Base-by-base conservation (phyloP, 2,329 filamentous ascomycete species). In the Trichophyton equinum region DNA sequence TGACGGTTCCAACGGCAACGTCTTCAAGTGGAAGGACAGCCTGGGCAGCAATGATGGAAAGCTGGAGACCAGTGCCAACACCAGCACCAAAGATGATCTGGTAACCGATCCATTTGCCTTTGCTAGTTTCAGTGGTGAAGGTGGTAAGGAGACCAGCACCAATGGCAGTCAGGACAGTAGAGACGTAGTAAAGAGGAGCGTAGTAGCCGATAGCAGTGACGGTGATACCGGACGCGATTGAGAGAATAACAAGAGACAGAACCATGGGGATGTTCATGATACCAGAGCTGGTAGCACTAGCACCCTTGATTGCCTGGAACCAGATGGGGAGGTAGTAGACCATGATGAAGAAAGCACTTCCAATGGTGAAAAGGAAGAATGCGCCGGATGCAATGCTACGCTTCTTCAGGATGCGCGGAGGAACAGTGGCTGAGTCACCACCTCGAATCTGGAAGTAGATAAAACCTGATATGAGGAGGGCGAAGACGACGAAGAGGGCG, bases 301-400 rank as follows among this genome's bases (percentile, higher is more conserved):
- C 72, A 15, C 71, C 69, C 66, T 77, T 76, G 60, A 74, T 72
- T 36, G 74, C 73, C 65, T 79, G 76, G 67, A 78, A 78, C 65
- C 75, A 72, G 60, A 71, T 69, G 4, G 70, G 68, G 15, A 72
- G 40, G 57, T 69, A 71, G 25, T 67, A 60, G 60, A 65, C 8
- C 30, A 66, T 25, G 58, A 65, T 42, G 58, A 62, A 51, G 64
- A 62, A 57, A 9, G 61, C 60, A 18, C 57, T 25, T 18, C 62
- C 62, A 5, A 62, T 3, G 2, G 20, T 33, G 47, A 64, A 61
- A 15, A 55, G 44, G n/a, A 62, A 61, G 27, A 59, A 62, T 13
- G 60, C 42, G 2, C 58, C 60, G 3, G 38, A 58, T 3, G 61
- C 58, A 11, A 64, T 59, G 38, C 46, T 59, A 4, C 58, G 59